phyloP scores from a whole-genome alignment of 306 rosid species.

The Castanea mollissima region DNA sequence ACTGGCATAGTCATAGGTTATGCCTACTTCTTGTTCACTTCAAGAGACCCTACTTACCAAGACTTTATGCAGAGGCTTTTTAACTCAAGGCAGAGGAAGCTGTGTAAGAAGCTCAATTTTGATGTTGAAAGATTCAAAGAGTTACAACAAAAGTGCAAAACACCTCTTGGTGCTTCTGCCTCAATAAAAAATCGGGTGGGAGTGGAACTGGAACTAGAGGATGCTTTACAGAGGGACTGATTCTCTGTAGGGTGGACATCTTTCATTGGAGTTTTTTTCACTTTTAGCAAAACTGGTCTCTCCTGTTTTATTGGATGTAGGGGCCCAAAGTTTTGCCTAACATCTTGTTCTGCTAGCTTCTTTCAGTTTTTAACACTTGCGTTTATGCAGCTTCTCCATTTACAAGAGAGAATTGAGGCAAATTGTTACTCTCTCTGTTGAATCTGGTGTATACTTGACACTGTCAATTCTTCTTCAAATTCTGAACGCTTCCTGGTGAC shows the following conservation, averaged over 20 bases:
- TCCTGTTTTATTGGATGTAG: constrained; percentile 19
- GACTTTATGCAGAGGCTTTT: constrained; percentile 89
- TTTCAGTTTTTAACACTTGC: neutral
- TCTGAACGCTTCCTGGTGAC: neutral
- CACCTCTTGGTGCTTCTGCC: constrained; percentile 48
- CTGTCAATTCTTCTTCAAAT: neutral
- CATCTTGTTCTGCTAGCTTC: neutral
- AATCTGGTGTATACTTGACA: no score
- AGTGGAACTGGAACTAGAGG: constrained; percentile 63
- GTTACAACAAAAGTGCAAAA: constrained; percentile 50
- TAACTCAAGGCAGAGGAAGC: constrained; percentile 74
- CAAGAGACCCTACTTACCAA: constrained; percentile 92
- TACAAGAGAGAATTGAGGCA: neutral
- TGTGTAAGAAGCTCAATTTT: constrained; percentile 57
- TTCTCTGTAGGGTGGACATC: neutral
- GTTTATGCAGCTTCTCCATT: neutral
- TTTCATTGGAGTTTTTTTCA: neutral
- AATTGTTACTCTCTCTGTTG: neutral
- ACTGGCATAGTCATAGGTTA: constrained; percentile 78
- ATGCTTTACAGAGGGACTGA: constrained; percentile 46
- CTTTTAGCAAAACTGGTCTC: neutral
- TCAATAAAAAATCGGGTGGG: constrained; percentile 59
- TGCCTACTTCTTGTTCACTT: constrained; percentile 85
- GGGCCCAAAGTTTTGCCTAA: constrained; percentile 1
- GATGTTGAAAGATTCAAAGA: constrained; percentile 60